A percentile compares a stretch with the other conserved stretches of the same genome.
These are phyloP conservation scores for Epichloe uncinata DNA, from an alignment of 2,329 filamentous ascomycete species.

Conservation along the genomic window DNA sequence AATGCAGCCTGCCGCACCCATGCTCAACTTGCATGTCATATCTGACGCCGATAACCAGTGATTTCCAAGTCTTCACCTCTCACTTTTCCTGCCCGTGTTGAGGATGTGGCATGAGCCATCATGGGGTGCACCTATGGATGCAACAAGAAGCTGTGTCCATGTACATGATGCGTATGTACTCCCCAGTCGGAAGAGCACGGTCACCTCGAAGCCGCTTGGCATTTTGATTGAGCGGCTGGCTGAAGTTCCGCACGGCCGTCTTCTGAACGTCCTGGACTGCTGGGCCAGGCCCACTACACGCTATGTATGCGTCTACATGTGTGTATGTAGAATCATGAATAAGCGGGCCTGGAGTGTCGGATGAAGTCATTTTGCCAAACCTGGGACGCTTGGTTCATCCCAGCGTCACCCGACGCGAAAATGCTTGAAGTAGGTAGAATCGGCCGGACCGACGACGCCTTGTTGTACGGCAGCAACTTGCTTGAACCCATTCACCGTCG, in stretches of 20 bases:
- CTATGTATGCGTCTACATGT: too few relatives aligned
- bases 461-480: background rate
- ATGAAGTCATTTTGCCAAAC: too few relatives aligned
- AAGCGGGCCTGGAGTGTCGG: too few relatives aligned
- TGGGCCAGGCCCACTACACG: too few relatives aligned
- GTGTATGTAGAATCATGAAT: too few relatives aligned
- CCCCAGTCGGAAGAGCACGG: too few relatives aligned
- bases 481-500: background rate
- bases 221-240: too few relatives aligned
- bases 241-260: too few relatives aligned
- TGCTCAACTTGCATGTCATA: slow-evolving; percentile 1
- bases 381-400: too few relatives aligned
- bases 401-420: background rate
- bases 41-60: slow-evolving; percentile 4
- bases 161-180: too few relatives aligned
- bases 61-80: background rate
- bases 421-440: background rate
- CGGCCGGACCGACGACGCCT: background rate
- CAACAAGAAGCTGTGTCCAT: background rate
- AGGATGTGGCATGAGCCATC: background rate
- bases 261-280: too few relatives aligned
- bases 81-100: background rate
- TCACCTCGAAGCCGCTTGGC: too few relatives aligned
- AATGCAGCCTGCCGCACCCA: background rate
- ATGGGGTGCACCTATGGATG: background rate